Conservation (phyloP, 129 eudicot genomes). For the Dittrichia graveolens region DNA sequence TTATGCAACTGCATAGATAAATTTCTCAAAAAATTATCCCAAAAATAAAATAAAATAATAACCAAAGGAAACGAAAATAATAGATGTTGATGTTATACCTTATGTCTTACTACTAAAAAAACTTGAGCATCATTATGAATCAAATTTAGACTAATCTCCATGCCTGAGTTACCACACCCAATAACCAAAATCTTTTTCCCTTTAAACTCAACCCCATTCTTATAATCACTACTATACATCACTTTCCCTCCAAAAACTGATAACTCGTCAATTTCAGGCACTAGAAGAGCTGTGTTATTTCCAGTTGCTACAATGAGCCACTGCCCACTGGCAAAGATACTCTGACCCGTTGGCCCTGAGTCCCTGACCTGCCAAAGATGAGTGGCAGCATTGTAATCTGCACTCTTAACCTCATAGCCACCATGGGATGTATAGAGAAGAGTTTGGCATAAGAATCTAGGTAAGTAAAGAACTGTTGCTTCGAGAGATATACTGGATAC, state of each 20-base stretch:
- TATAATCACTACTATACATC: conserved; percentile 21
- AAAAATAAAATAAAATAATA: background rate
- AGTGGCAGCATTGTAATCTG: conserved; percentile 4
- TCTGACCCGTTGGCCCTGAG: conserved; percentile 11
- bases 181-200: conserved; percentile 25
- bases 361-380: conserved; percentile 6
- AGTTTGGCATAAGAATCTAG: conserved; percentile 42
- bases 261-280: conserved; percentile 7
- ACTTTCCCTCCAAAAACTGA: conserved; percentile 4
- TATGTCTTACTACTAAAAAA: conserved; percentile 31
- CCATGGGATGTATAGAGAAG: conserved; percentile 39
- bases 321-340: conserved; percentile 14
- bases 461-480: conserved; percentile 40
- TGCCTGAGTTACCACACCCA: conserved; percentile 20
- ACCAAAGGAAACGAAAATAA: background rate
- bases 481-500: conserved; percentile 44
- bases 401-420: conserved; percentile 23
- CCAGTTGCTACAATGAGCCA: conserved; percentile 13
- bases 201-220: conserved; percentile 30
- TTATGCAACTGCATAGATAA: conserved; percentile 36
- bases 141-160: conserved; percentile 44
- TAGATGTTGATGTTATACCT: conserved; percentile 11
- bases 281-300: background rate
- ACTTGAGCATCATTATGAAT: conserved; percentile 33
- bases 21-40: background rate